Evolutionary conservation across 2,329 filamentous ascomycete genomes (phyloP).

Genomic region (Colletotrichum melonis): DNA sequence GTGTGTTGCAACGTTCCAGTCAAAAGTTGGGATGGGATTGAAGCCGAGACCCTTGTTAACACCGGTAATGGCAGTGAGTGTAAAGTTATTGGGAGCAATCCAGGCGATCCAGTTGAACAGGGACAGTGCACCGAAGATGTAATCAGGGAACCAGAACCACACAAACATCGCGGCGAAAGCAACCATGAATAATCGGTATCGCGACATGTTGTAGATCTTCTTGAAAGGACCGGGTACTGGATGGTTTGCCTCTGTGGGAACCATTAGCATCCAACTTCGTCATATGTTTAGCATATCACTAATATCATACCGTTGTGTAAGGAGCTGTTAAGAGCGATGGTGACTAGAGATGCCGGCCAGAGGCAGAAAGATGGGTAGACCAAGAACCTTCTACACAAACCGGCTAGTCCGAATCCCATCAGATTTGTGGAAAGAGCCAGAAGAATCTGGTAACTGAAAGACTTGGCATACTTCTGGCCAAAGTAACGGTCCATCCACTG

Average conservation of each 20-base stretch:
- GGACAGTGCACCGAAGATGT: slow-evolving; percentile 57
- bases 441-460: slow-evolving; percentile 58
- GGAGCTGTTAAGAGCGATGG: slow-evolving; percentile 56
- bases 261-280: background rate
- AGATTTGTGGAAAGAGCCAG: slow-evolving; percentile 60
- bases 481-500: slow-evolving; percentile 57
- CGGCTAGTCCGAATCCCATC: slow-evolving; percentile 64
- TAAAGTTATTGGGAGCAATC: slow-evolving; percentile 56
- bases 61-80: slow-evolving; percentile 48
- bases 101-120: slow-evolving; percentile 63
- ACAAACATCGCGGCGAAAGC: slow-evolving; percentile 58
- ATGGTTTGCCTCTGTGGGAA: slow-evolving; percentile 37
- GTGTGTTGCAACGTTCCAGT: slow-evolving; percentile 51
- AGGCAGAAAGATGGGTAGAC: slow-evolving; percentile 61
- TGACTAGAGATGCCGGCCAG: slow-evolving; percentile 61
- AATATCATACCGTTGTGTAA: slow-evolving; percentile 49
- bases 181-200: slow-evolving; percentile 55
- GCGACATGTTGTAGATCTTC: slow-evolving; percentile 47
- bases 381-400: slow-evolving; percentile 57
- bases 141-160: slow-evolving; percentile 64
- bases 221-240: slow-evolving; percentile 45
- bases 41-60: slow-evolving; percentile 50
- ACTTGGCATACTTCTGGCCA: slow-evolving; percentile 54
- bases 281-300: slow-evolving; percentile 12
- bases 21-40: slow-evolving; percentile 51